Evolutionary conservation across 2,329 filamentous ascomycete species (phyloP).

Genomic region (Xylariaceae sp.): DNA sequence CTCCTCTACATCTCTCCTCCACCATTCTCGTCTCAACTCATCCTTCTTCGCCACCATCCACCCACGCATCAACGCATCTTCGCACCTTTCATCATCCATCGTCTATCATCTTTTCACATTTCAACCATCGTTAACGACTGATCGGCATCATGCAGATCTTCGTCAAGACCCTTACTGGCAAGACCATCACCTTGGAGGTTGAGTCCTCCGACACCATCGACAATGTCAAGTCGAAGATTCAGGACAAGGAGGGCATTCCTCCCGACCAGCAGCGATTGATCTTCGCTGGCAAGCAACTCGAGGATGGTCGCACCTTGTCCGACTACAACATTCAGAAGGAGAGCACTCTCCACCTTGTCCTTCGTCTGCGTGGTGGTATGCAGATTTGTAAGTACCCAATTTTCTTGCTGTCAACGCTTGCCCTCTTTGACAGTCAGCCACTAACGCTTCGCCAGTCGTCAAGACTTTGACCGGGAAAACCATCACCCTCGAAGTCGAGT

Average conservation of each 20-base stretch:
- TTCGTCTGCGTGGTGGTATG: conserved; percentile 64
- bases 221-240: conserved; percentile 85
- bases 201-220: conserved; percentile 76
- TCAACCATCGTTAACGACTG: conserved; percentile 22
- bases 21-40: conserved; percentile 12
- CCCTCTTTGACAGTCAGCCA: background rate
- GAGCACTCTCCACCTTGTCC: conserved; percentile 68
- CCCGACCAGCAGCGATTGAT: conserved; percentile 81
- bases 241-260: conserved; percentile 86
- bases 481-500: conserved; percentile 86
- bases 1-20: conserved; percentile 17
- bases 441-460: conserved; percentile 44
- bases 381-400: conserved; percentile 54
- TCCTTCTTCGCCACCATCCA: background rate
- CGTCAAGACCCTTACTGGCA: conserved; percentile 93
- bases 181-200: conserved; percentile 79
- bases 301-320: conserved; percentile 48
- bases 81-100: conserved; percentile 7
- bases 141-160: conserved; percentile 84
- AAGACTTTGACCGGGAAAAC: conserved; percentile 91
- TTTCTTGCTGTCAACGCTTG: background rate
- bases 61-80: conserved; percentile 11
- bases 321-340: conserved; percentile 58
- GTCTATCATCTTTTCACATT: conserved; percentile 15
- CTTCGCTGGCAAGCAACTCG: conserved; percentile 57